These are phyloP conservation scores for Stagonosporopsis vannaccii DNA, from an alignment of 2,329 filamentous ascomycete genomes.

Conservation along the genomic window DNA sequence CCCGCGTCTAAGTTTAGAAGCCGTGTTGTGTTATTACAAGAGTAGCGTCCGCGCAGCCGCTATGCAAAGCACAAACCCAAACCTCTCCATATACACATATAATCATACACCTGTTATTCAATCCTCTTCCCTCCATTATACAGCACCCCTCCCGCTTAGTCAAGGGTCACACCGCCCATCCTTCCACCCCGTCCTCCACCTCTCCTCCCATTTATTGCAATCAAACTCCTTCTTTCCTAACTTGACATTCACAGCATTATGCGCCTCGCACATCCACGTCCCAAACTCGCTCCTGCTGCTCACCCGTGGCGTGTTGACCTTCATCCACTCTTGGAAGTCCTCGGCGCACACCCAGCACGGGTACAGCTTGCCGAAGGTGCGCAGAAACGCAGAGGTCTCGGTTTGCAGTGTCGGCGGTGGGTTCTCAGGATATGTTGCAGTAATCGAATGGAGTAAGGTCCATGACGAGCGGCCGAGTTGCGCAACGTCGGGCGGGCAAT, in stretches of 20 bases:
- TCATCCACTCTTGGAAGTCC: conserved; percentile 86
- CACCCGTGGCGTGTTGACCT: conserved; percentile 70
- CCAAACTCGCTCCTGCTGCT: conserved; percentile 73
- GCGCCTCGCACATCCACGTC: conserved; percentile 82
- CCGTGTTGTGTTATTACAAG: conserved; percentile 1
- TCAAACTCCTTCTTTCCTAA: conserved; percentile 91
- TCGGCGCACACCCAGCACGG: conserved; percentile 96
- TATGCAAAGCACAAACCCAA: background rate
- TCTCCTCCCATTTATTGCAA: conserved; percentile 88
- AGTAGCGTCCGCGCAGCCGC: conserved; percentile 1
- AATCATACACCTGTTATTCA: conserved; percentile 13
- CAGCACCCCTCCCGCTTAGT: background rate
- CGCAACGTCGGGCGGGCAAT: conserved; percentile 93
- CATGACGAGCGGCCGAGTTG: conserved; percentile 85
- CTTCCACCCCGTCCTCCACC: conserved; percentile 90
- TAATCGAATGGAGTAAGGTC: conserved; percentile 92
- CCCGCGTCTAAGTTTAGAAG: conserved; percentile 10
- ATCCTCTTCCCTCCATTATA: background rate
- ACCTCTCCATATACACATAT: background rate
- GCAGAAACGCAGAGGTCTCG: conserved; percentile 80
- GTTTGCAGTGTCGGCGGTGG: conserved; percentile 74
- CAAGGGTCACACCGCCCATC: conserved; percentile 70
- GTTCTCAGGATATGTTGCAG: conserved; percentile 79
- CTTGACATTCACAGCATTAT: conserved; percentile 88
- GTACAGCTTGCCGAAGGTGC: conserved; percentile 83